Percentiles rank a stretch among this genome's conserved stretches.
phyloP scores from a whole-genome alignment of 306 rosid genomes.

The Neltuma alba region DNA sequence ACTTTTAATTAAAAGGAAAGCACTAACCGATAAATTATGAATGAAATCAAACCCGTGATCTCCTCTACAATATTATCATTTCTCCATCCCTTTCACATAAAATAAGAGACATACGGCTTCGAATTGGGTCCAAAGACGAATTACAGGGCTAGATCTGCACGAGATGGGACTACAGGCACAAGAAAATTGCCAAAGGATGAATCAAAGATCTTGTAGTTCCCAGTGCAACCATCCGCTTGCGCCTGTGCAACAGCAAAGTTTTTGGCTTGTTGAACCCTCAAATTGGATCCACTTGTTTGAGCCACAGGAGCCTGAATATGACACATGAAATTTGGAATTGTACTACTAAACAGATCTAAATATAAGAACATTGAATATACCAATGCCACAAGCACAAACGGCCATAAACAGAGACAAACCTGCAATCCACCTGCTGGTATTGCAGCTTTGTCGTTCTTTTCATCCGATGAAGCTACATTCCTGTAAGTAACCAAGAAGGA shows the following conservation, averaged over 20 bases:
- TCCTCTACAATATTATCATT: no score
- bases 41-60: neutral
- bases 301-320: conserved; percentile 35
- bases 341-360: neutral
- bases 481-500: neutral
- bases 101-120: neutral
- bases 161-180: conserved; percentile 58
- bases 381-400: neutral
- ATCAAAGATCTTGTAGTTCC: conserved; percentile 56
- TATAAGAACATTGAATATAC: neutral
- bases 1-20: no score
- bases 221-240: conserved; percentile 62
- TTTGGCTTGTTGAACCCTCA: conserved; percentile 51
- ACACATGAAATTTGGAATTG: neutral
- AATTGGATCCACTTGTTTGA: conserved; percentile 31
- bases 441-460: conserved; percentile 18
- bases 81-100: neutral
- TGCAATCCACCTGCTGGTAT: neutral
- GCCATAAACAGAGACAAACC: conserved; percentile 7
- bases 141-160: conserved; percentile 45
- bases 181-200: conserved; percentile 64
- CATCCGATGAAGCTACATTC: conserved; percentile 23
- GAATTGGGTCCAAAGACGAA: neutral
- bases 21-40: neutral
- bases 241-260: conserved; percentile 54